Conservation (phyloP, 2,329 filamentous ascomycete genomes). For the Grosmannia penicillata region DNA sequence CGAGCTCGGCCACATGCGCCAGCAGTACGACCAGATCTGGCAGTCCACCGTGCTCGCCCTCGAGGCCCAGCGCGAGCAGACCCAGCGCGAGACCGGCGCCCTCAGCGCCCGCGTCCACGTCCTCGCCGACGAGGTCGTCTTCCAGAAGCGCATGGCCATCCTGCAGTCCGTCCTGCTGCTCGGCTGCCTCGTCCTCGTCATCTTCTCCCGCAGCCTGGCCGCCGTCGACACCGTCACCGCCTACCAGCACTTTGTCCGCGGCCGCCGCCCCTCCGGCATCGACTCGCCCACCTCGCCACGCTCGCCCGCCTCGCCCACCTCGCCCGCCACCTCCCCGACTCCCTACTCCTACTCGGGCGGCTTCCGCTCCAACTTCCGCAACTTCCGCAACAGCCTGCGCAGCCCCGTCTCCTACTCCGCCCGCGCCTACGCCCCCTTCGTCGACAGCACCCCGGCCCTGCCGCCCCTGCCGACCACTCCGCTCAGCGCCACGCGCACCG, state of each 20-base stretch:
- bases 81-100: slow-evolving; percentile 69
- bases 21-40: slow-evolving; percentile 93
- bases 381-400: slow-evolving; percentile 7
- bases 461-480: background rate
- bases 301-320: slow-evolving; percentile 11
- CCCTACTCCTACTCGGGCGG: background rate
- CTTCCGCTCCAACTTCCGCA: slow-evolving; percentile 4
- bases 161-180: slow-evolving; percentile 79
- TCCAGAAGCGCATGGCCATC: slow-evolving; percentile 83
- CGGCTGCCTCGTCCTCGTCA: slow-evolving; percentile 72
- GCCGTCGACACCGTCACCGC: slow-evolving; percentile 11
- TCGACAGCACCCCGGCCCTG: background rate
- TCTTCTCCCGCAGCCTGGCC: slow-evolving; percentile 49
- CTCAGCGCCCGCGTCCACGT: slow-evolving; percentile 69
- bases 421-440: background rate
- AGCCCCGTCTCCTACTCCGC: slow-evolving; percentile 1
- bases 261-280: background rate
- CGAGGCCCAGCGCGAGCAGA: slow-evolving; percentile 74
- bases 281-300: slow-evolving; percentile 13
- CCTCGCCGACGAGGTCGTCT: slow-evolving; percentile 81
- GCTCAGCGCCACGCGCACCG: background rate
- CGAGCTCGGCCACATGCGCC: slow-evolving; percentile 63
- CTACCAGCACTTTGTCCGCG: background rate
- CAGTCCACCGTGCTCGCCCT: slow-evolving; percentile 87
- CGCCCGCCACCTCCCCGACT: slow-evolving; percentile 10